Evolutionary conservation across 1,139 yeast species (phyloP), one percentile per base, ranked within the genome.

Genomic region (Saccharomycopsis hybrid): DNA sequence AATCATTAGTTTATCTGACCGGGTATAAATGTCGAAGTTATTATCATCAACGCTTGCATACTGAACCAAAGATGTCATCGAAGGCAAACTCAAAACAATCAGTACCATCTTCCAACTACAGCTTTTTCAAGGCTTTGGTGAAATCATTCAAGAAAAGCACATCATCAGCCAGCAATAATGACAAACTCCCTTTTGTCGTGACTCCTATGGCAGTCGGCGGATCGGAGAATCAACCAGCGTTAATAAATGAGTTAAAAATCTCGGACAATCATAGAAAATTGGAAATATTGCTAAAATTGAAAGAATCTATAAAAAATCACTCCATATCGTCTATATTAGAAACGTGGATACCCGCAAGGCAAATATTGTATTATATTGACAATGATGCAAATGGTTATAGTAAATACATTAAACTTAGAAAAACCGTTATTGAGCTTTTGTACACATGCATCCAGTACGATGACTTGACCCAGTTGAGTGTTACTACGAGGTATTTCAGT

Each of bases 311-410:
- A 3, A 46, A 50, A 39, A 29, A 33, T 9, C 44, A 43, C 8
- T 50, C 53, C n/a, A 51, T 52, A 18, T 50, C 55, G 4, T 52
- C 55, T n/a, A 52, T 52, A 3, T 33, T 52, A 37, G 55, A 50
- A 41, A 50, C 55, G 2, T 52, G 55, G 55, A 49, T 52, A 30
- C 53, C 55, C 3, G 54, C 43, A 3, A 32, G 54, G 5, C 44
- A 48, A 37, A 45, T 50, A 13, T 37, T 52, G 8, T n/a, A 25
- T 33, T 28, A 46, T 13, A 51, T 52, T 25, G 44, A 44, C 18
- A 36, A 41, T 40, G 38, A 43, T 32, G 4, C 42, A 13, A 37
- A 33, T 13, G 24, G 43, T 13, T 41, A 44, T 38, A 35, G 36
- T 9, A 48, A 37, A 25, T 43, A 44, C 40, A 46, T 32, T 13